These are phyloP conservation scores for Quercus robur DNA, from an alignment of 306 rosid genomes.

Conservation along the genomic window DNA sequence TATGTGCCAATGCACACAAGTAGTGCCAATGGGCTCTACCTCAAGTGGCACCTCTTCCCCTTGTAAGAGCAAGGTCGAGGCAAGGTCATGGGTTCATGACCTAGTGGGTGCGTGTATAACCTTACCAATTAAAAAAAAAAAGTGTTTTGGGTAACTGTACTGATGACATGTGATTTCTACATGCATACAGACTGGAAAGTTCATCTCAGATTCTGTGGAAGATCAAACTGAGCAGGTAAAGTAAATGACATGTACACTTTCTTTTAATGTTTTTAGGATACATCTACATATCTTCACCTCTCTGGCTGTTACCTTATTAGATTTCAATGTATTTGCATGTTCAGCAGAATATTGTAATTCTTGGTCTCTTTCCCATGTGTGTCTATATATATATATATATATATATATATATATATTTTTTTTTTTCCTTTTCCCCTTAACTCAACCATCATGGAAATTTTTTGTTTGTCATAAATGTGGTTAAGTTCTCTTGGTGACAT, in stretches of 20 bases:
- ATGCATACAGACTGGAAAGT: slow-evolving; percentile 73
- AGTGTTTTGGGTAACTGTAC: not conserved
- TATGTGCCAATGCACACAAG: not conserved
- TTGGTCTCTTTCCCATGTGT: not conserved
- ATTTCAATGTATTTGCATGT: not conserved
- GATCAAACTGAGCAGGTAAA: slow-evolving; percentile 94
- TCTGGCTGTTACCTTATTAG: not conserved
- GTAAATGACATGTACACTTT: not conserved
- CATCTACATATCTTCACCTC: not conserved
- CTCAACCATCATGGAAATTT: not conserved
- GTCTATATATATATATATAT: not conserved
- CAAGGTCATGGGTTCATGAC: too few species aligned
- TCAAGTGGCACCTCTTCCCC: too few species aligned
- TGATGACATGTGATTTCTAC: slow-evolving; percentile 13
- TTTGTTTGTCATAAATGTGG: not conserved
- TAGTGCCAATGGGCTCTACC: too few species aligned
- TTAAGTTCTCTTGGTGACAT: not conserved
- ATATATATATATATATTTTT: not conserved
- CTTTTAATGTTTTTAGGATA: not conserved
- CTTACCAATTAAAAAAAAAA: too few species aligned
- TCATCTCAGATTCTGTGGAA: slow-evolving; percentile 72
- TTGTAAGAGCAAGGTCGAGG: too few species aligned
- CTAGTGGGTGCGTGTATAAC: too few species aligned
- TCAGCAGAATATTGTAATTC: not conserved
- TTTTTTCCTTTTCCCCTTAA: too few species aligned